Evolutionary conservation across 208 protist genomes (phyloP).

Genomic region (Trypanosoma theileri): DNA sequence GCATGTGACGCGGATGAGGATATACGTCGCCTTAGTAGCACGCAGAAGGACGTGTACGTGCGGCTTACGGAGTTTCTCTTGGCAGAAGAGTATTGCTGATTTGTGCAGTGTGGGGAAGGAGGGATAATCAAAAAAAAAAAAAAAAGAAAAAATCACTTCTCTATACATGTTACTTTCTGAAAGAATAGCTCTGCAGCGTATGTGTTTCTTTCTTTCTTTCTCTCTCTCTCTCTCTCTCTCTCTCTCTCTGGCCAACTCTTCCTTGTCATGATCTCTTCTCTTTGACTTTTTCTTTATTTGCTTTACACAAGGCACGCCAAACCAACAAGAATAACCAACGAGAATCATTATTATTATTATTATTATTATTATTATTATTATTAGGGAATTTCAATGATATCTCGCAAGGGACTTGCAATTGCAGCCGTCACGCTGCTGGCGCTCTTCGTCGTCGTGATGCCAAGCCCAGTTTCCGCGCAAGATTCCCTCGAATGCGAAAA

Average conservation of each 20-base stretch:
- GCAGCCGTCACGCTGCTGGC: constrained; percentile 31
- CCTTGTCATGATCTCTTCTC: no score
- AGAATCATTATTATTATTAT: no score
- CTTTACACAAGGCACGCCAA: background rate
- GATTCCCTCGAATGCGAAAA: constrained; percentile 55
- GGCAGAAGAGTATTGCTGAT: constrained; percentile 57
- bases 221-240: background rate
- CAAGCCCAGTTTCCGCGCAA: constrained; percentile 3
- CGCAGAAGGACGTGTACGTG: constrained; percentile 71
- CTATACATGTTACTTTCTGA: background rate
- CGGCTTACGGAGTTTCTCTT: constrained; percentile 74
- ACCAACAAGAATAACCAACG: background rate
- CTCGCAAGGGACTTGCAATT: background rate
- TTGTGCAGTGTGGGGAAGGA: background rate
- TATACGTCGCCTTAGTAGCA: constrained; percentile 39
- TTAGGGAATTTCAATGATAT: background rate
- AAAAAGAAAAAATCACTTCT: background rate
- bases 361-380: constrained; percentile 1
- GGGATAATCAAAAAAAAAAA: background rate
- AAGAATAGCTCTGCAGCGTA: background rate
- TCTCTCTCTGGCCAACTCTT: background rate
- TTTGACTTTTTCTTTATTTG: no score
- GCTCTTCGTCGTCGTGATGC: constrained; percentile 23
- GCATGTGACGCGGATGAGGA: constrained; percentile 55
- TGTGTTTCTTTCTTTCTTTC: background rate